Evolutionary conservation across 768 basidiomycete genomes (phyloP).

Genomic region (Leccinum ochraceum): DNA sequence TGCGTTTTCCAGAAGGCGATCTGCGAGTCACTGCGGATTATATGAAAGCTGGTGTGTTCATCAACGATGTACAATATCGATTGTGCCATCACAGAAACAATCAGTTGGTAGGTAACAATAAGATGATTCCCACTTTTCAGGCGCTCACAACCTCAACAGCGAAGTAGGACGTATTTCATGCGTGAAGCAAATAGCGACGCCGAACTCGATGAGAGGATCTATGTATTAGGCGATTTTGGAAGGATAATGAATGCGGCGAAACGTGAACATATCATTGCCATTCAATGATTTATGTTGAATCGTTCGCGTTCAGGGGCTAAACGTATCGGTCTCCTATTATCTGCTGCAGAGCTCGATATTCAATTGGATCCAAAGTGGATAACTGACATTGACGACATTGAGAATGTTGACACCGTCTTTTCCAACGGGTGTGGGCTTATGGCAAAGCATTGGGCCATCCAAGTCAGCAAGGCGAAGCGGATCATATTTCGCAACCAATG

Average conservation of each 20-base stretch:
- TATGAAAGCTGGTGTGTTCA: constrained; percentile 54
- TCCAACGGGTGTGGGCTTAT: constrained; percentile 74
- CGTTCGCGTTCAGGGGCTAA: constrained; percentile 55
- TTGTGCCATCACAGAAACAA: constrained; percentile 76
- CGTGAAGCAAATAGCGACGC: constrained; percentile 52
- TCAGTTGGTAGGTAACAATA: constrained; percentile 48
- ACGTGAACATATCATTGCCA: constrained; percentile 36
- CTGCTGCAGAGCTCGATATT: constrained; percentile 61
- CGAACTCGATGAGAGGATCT: constrained; percentile 60
- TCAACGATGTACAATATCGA: constrained; percentile 62
- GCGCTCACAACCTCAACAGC: constrained; percentile 34
- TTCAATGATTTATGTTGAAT: not conserved
- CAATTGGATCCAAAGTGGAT: constrained; percentile 48
- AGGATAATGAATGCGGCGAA: constrained; percentile 66
- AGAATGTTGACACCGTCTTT: constrained; percentile 55
- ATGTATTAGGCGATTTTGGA: constrained; percentile 56
- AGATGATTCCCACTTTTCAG: not conserved
- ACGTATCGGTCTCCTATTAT: constrained; percentile 64
- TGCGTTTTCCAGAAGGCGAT: constrained; percentile 56
- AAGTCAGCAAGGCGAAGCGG: constrained; percentile 53
- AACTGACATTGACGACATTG: constrained; percentile 61
- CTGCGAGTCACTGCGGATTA: constrained; percentile 54
- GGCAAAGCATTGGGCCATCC: constrained; percentile 48
- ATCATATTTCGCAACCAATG: constrained; percentile 55
- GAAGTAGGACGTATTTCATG: constrained; percentile 64